A percentile compares a stretch with the other conserved stretches of the same genome.
Evolutionary conservation across 2,329 filamentous ascomycete genomes (phyloP).

Genomic region (Penicillium hordei): DNA sequence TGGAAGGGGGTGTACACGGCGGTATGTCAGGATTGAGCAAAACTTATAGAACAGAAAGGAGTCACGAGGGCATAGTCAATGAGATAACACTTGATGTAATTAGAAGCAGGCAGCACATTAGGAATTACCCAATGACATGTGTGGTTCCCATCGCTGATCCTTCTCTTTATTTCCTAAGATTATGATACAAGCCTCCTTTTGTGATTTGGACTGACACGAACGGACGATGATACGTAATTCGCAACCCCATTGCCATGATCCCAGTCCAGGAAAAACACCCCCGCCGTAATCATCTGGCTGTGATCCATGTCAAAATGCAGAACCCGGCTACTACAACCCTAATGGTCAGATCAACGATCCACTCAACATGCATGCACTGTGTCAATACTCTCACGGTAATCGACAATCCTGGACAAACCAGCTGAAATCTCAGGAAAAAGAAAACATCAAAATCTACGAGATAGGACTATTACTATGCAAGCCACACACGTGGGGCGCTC

Average conservation of each 20-base stretch:
- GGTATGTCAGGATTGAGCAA: neutral
- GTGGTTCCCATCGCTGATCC: neutral
- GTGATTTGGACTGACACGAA: conserved; percentile 3
- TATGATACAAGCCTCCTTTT: neutral
- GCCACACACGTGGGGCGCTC: neutral
- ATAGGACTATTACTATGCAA: neutral
- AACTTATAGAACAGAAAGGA: neutral
- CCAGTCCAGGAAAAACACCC: neutral
- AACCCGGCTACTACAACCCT: neutral
- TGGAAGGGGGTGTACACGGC: neutral
- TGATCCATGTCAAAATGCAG: neutral
- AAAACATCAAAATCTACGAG: neutral
- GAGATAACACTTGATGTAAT: neutral
- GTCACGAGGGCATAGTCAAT: neutral
- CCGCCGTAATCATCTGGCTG: neutral
- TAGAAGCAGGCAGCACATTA: neutral
- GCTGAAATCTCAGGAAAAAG: neutral
- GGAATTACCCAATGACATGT: neutral
- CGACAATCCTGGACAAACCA: neutral
- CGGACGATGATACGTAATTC: conserved; percentile 1
- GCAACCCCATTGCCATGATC: neutral
- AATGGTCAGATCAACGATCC: neutral
- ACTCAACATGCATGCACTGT: neutral
- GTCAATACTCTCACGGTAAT: neutral
- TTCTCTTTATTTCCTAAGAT: neutral